These are phyloP conservation scores for Rhododendron molle DNA, from an alignment of 148 eudicot species.

Conservation along the genomic window DNA sequence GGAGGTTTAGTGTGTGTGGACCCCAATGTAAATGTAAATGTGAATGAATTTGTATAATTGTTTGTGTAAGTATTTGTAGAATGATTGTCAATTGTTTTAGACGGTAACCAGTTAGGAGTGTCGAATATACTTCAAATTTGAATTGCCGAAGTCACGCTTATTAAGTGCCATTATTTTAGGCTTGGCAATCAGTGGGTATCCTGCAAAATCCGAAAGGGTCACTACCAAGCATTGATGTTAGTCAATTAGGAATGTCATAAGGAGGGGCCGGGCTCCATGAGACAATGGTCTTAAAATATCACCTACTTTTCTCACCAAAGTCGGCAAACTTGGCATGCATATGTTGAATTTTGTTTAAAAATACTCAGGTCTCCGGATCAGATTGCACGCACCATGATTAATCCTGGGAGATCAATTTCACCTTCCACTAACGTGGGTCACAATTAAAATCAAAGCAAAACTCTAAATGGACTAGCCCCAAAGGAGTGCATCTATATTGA, in stretches of 20 bases:
- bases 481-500: neutral
- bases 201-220: neutral
- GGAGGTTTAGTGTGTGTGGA: no score
- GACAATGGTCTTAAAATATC: neutral
- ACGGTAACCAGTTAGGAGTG: neutral
- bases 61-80: no score
- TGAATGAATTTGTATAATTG: no score
- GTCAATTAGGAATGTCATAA: neutral
- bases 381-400: no score
- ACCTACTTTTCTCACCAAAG: neutral
- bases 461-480: no score
- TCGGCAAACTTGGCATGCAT: neutral
- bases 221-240: neutral
- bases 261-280: neutral
- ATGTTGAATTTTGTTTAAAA: no score
- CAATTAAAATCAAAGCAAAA: no score
- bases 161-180: neutral
- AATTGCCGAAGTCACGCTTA: neutral
- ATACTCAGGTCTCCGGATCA: no score
- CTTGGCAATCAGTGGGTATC: neutral
- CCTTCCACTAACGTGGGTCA: no score
- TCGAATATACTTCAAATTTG: neutral
- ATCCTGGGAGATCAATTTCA: no score
- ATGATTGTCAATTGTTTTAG: no score
- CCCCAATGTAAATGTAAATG: no score